Base-by-base conservation (phyloP, 768 basidiomycete species). In the Royoungia palumana region DNA sequence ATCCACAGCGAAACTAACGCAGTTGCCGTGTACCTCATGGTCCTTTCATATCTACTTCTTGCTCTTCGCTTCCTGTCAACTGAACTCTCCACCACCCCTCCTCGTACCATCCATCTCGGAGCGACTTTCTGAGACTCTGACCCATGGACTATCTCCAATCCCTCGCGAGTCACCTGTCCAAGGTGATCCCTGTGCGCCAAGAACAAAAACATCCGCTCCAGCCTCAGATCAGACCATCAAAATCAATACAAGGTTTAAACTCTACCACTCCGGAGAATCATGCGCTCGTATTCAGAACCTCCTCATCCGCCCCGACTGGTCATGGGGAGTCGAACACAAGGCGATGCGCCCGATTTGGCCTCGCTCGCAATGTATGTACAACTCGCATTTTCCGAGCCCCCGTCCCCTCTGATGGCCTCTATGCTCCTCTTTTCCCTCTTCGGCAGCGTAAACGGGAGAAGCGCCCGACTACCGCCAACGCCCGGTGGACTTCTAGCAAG, bases 81-180 rank as follows among this genome's bases (percentile, higher is more conserved):
- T 22, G 7, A 35, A 25, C 40, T 21, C 35, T 9, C 20, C 14
- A 6, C 32, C 32, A 14, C 14, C 14, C 41, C 8, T 34, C 35
- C 17, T 10, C 32, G 8, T 13, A 19, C 40, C 36, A 22, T 13
- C 36, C 21, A 5, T 12, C 17, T 7, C 40, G 25, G 27, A 34
- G n/a, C 6, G 34, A 13, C 47, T 44, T 35, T 2, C 40, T 24
- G 35, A 37, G 38, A 38, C 7, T 43, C 34, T 9, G 6, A 22
- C 20, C 12, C 43, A 61, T 61, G 60, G 54, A 63, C 13, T 63
- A 60, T 13, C 61, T 63, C 19, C 58, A 57, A 5, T 52, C 50
- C 8, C 48, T 63, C 20, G 20, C 61, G 0, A 37, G 42, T 12
- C 12, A 35, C 43, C 58, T 60, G 16, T 46, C 60, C 44, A 62